phyloP scores from a whole-genome alignment of 192 early-diverging fungal species.

The Coemansia sp. region DNA sequence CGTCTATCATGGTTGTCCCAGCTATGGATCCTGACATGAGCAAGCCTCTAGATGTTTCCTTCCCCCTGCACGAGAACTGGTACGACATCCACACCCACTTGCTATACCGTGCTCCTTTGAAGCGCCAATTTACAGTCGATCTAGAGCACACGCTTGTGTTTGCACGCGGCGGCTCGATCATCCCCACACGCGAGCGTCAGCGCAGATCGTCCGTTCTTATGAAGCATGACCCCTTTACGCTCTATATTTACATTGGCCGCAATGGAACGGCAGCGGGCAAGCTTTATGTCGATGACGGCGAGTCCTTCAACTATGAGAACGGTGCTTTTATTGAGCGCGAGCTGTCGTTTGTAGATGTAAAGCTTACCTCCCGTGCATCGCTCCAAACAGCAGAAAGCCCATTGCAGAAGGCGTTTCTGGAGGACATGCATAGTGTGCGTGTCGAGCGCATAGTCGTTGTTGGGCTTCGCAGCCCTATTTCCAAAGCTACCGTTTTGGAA shows the following conservation, averaged over 20 bases:
- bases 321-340: conserved; percentile 69
- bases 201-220: conserved; percentile 81
- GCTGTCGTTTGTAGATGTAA: conserved; percentile 30
- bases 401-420: conserved; percentile 20
- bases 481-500: conserved; percentile 42
- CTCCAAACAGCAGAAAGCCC: conserved; percentile 13
- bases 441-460: conserved; percentile 53
- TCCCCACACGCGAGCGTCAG: conserved; percentile 82
- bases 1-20: conserved; percentile 73
- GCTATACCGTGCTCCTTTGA: conserved; percentile 32
- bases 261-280: conserved; percentile 70
- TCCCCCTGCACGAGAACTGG: conserved; percentile 73
- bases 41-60: conserved; percentile 63
- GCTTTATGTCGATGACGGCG: conserved; percentile 94
- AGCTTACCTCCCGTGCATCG: conserved; percentile 49
- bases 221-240: conserved; percentile 87
- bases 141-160: conserved; percentile 77
- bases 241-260: conserved; percentile 77
- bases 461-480: conserved; percentile 32
- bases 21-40: conserved; percentile 56
- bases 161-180: conserved; percentile 87
- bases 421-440: conserved; percentile 35
- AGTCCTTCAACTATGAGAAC: conserved; percentile 68
- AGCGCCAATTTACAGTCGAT: conserved; percentile 68
- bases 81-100: conserved; percentile 58